Evolutionary conservation across 75 land plant species (phyloP), one percentile per base, ranked within the genome.

Genomic region (Sequoiadendron giganteum): DNA sequence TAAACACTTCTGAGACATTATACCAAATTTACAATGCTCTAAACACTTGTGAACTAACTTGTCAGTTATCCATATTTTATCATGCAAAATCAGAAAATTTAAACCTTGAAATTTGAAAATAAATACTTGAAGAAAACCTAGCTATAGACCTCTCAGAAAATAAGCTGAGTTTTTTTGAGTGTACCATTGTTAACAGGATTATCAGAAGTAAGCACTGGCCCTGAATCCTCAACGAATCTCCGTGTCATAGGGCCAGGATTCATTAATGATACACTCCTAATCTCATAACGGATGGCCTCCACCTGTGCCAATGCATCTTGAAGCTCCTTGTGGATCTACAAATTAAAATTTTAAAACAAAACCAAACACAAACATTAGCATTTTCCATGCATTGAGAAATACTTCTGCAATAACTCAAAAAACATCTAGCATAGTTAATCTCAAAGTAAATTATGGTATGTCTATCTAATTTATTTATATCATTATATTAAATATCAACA

Each of bases 251-350:
- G 95, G 76, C 94, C 90, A 80, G 99, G 98, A 86, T 96, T 94
- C 88, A 96, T 89, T 68, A 96, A 47, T 30, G 99, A 97, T 70
- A 96, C 39, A 72, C 93, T 94, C 78, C 98, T 87, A 25, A 97
- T 92, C 92, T 97, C 99, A 92, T 97, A 90, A 42, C 98, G 96
- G 48, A 97, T 96, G 42, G 99, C 98, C 13, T 97, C 98, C 45
- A 97, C 86, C 86, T 96, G 98, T 85, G 96, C 95, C 93, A 97
- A 92, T 75, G 96, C 90, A 76, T 97, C 98, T 86, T 92, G 96
- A 38, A 97, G 91, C 90, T 97, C 99, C 87, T 97, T 97, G 90
- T 95, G 95, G 6, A 97, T 95, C 99, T 97, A 86, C 65, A 85
- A 28, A 73, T 34, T 68, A 25, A 11, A 30, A 85, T 14, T 45